phyloP scores from a whole-genome alignment of 202 grass and related monocot species.

The Setaria italica region DNA sequence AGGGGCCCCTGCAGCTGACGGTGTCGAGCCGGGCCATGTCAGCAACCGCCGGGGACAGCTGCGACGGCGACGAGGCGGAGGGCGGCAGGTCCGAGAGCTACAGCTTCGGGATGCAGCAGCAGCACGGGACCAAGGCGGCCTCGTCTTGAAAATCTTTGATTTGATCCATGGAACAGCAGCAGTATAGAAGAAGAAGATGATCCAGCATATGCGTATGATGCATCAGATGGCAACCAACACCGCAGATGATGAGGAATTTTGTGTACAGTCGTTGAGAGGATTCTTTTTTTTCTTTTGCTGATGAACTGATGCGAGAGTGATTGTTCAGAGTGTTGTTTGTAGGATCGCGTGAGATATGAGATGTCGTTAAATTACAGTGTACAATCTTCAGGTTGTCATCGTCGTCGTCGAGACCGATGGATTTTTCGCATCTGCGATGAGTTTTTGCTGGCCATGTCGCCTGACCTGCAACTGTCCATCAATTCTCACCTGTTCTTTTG shows the following conservation, averaged over 20 bases:
- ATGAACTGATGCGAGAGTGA: constrained; percentile 32
- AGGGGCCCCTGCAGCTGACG: constrained; percentile 71
- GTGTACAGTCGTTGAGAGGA: constrained; percentile 35
- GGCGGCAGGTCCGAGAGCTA: constrained; percentile 80
- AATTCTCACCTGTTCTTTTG: background rate
- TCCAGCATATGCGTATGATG: background rate
- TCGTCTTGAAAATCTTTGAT: background rate
- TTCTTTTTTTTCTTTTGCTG: background rate
- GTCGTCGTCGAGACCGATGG: background rate
- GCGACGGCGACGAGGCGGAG: constrained; percentile 66
- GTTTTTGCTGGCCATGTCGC: too few relatives aligned
- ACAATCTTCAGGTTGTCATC: constrained; percentile 7
- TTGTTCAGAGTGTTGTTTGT: background rate
- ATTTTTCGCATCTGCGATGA: background rate
- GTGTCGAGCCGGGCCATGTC: constrained; percentile 59
- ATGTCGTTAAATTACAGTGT: background rate
- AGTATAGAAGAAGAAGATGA: background rate
- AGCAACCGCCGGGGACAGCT: constrained; percentile 68
- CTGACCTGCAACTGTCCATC: too few relatives aligned
- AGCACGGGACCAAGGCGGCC: constrained; percentile 18
- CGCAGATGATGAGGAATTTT: constrained; percentile 7
- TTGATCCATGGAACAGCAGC: background rate
- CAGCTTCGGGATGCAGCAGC: constrained; percentile 61
- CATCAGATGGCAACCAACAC: too few relatives aligned
- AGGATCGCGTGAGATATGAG: constrained; percentile 5